Evolutionary conservation across 176 grass and related monocot species (phyloP).

Genomic region (Thalia dealbata): DNA sequence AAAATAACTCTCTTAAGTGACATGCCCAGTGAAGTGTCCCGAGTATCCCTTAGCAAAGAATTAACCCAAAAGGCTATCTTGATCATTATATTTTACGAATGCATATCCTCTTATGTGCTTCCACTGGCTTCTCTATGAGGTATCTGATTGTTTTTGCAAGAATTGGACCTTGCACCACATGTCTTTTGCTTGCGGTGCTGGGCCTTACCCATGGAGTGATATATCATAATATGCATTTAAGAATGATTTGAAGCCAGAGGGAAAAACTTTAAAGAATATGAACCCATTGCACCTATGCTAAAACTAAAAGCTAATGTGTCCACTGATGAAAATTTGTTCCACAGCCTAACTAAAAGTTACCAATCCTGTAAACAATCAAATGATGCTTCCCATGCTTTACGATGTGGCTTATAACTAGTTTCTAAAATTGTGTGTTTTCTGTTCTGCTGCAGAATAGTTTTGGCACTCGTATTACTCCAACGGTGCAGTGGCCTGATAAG

Average conservation of each 20-base stretch:
- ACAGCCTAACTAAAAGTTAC: too few species aligned
- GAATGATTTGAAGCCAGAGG: background rate
- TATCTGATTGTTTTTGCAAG: background rate
- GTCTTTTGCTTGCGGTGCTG: background rate
- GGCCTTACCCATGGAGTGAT: background rate
- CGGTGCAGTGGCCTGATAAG: constrained; percentile 50
- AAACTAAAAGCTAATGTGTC: too few species aligned
- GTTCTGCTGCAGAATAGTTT: constrained; percentile 36
- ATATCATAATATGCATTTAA: too few species aligned
- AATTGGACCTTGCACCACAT: background rate
- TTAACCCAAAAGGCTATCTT: background rate
- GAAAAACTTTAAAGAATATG: background rate
- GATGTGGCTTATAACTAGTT: background rate
- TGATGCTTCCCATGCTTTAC: background rate
- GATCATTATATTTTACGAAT: background rate
- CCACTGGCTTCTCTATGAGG: background rate
- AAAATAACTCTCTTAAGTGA: background rate
- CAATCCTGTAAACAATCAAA: too few species aligned
- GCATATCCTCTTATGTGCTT: background rate
- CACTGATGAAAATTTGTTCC: too few species aligned
- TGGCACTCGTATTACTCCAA: constrained; percentile 37
- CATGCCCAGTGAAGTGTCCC: background rate
- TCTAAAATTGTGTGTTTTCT: background rate
- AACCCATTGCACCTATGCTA: too few species aligned
- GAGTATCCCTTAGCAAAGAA: background rate